Percentiles rank a stretch among this genome's conserved stretches.
Evolutionary conservation across 257 asterid species (phyloP).

Genomic region (Nicotiana obtusifolia): DNA sequence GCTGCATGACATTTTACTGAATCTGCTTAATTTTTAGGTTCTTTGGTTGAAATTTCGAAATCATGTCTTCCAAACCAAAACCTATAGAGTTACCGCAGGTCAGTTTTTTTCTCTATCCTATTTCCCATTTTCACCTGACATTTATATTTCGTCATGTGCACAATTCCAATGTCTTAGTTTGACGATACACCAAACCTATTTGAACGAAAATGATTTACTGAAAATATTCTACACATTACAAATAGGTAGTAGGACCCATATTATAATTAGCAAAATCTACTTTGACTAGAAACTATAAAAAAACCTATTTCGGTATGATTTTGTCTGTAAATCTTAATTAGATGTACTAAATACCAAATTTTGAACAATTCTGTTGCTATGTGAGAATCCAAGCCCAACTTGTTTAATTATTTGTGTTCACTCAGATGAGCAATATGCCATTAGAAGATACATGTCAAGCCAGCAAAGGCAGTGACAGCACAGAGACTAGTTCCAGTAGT

Average conservation of each 20-base stretch:
- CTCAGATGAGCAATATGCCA: conserved; percentile 40
- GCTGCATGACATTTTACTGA: not conserved
- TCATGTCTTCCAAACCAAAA: conserved; percentile 20
- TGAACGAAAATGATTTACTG: too few species aligned
- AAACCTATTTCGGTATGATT: too few species aligned
- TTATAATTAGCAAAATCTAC: too few species aligned
- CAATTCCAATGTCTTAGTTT: not conserved
- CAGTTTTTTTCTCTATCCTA: not conserved
- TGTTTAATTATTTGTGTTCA: too few species aligned
- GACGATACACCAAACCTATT: not conserved
- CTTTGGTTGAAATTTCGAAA: conserved; percentile 12
- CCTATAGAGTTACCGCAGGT: conserved; percentile 37
- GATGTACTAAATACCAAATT: too few species aligned
- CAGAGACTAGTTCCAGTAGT: not conserved
- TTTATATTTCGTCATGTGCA: not conserved
- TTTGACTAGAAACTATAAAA: too few species aligned
- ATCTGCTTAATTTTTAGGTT: not conserved
- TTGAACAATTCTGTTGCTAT: too few species aligned
- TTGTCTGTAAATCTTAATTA: too few species aligned
- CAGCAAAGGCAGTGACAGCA: not conserved
- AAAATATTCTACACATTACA: too few species aligned
- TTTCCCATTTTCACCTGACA: not conserved
- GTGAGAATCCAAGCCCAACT: too few species aligned
- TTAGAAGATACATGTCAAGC: conserved; percentile 14
- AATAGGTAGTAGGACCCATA: too few species aligned